Evolutionary conservation across 2,329 filamentous ascomycete genomes (phyloP), one percentile per base, ranked within the genome.

Genomic region (Neofusicoccum umdonicola): DNA sequence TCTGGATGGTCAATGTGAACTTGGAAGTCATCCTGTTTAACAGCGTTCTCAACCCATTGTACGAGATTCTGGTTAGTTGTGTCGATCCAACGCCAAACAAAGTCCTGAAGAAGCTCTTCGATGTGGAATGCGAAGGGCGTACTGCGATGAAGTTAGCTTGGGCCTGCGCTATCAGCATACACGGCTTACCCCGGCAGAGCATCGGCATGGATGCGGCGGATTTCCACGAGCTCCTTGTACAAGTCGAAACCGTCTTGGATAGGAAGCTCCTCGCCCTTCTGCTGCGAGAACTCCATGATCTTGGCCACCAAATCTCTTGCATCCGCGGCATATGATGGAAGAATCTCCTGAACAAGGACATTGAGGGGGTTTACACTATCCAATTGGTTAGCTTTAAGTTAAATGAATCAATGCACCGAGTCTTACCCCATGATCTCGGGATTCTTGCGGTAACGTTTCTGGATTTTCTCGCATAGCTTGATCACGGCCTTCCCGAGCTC

Each of bases 21-120:
- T 69, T 88, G 85, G 77, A 98, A 99, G 65, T 87, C 80, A 74
- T 99, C 95, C 70, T 96, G 91, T 75, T 92, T 94, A 77, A 97
- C 90, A 8, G 95, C 93, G 71, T 94, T 87, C 52, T 96, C 92
- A 44, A 98, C 91, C 82, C 95, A 95, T 27, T 88, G 88, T 67
- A 90, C 83, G 72, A 97, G 88, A 72, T 89, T 92, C 39, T 82
- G 81, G 71, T 98, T 93, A 7, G 92, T 93, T 68, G 88, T 86
- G 62, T 86, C 84, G 67, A 99, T 92, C 93, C 93, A 99, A 65
- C 92, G 88, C 93, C 93, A 98, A 5, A 98, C 95, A 76, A 98
- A 99, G 41, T 91, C 90, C 67, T 93, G 90, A 17, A 99, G 83
- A 15, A 96, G 81, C 47, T 88, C 87, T 77, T 99, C 95, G 48